A percentile compares a stretch with the other conserved stretches of the same genome.
Evolutionary conservation across 371 early-diverging fungal genomes (phyloP).

Genomic region (Smittium culicis): DNA sequence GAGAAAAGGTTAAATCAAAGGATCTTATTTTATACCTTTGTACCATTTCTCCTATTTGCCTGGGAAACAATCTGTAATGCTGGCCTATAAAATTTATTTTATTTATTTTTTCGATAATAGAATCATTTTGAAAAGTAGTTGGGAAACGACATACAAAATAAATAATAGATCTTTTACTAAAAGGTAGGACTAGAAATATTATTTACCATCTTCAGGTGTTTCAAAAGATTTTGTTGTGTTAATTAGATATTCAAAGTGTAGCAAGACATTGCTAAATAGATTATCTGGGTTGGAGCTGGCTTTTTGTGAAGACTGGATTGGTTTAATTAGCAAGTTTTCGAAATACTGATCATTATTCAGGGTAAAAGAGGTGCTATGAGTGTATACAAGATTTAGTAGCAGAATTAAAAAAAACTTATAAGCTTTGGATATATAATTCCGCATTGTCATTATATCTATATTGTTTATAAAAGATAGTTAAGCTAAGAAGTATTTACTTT

Average conservation of each 20-base stretch:
- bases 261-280: not conserved
- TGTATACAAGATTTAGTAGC: too few species aligned
- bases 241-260: not conserved
- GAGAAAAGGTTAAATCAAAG: slow-evolving; percentile 75
- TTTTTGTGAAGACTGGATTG: not conserved
- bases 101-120: not conserved
- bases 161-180: not conserved
- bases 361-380: too few species aligned
- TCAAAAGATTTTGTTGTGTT: not conserved
- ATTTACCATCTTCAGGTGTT: not conserved
- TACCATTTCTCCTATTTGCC: slow-evolving; percentile 71
- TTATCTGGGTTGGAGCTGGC: not conserved
- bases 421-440: too few species aligned
- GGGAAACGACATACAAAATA: not conserved
- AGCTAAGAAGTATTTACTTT: too few species aligned
- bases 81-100: slow-evolving; percentile 13
- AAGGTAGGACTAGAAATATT: not conserved
- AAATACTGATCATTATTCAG: not conserved
- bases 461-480: too few species aligned
- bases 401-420: too few species aligned
- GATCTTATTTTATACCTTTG: slow-evolving; percentile 55
- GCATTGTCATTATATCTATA: too few species aligned
- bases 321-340: not conserved
- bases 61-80: slow-evolving; percentile 65
- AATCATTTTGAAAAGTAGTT: not conserved